phyloP scores from a whole-genome alignment of 2,329 filamentous ascomycete species.

The Neopestalotiopsis clavispora region DNA sequence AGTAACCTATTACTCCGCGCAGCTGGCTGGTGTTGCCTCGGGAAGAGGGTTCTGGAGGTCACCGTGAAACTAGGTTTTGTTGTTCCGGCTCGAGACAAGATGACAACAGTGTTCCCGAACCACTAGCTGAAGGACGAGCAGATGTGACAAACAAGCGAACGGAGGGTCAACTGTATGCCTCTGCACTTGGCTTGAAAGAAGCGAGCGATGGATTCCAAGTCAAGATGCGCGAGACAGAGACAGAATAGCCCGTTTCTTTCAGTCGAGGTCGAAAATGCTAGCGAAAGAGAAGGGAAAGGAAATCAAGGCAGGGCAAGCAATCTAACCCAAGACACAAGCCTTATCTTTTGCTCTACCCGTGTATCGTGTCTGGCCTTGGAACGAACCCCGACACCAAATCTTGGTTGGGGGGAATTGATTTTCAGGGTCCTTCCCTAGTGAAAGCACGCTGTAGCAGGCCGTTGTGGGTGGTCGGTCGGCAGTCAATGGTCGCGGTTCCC shows the following conservation, averaged over 20 bases:
- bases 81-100: too few relatives aligned
- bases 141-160: not conserved
- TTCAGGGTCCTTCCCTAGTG: slow-evolving; percentile 27
- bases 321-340: not conserved
- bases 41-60: too few relatives aligned
- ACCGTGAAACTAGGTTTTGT: too few relatives aligned
- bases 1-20: too few relatives aligned
- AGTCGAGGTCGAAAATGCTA: not conserved
- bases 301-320: not conserved
- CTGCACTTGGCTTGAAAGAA: not conserved
- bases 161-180: not conserved
- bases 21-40: too few relatives aligned
- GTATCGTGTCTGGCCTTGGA: not conserved
- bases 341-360: not conserved
- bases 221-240: not conserved
- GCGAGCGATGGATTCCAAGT: not conserved
- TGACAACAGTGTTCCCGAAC: too few relatives aligned
- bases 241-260: not conserved
- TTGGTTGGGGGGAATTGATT: slow-evolving; percentile 19
- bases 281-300: not conserved
- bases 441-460: too few relatives aligned
- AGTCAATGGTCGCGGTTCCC: too few relatives aligned
- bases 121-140: not conserved
- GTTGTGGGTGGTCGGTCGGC: too few relatives aligned
- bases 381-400: not conserved